Evolutionary conservation across 1,139 yeast species (phyloP).

Genomic region (Kodamaea anthophila): DNA sequence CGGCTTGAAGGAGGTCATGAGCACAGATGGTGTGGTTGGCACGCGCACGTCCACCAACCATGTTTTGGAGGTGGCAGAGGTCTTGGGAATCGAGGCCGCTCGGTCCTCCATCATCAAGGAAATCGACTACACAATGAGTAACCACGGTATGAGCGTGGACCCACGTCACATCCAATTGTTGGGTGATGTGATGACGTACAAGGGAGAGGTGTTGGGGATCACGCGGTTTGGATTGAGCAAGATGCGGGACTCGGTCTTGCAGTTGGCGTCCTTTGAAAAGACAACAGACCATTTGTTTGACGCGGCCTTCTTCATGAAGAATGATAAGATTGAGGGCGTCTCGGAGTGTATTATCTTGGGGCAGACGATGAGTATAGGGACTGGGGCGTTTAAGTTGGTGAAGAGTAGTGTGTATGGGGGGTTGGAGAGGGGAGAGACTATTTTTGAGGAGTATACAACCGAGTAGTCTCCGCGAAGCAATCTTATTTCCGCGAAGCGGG

Average conservation of each 20-base stretch:
- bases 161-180: conserved; percentile 97
- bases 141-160: conserved; percentile 99
- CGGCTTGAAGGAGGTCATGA: conserved; percentile 93
- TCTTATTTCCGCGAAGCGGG: too few species aligned
- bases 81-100: conserved; percentile 97
- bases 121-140: conserved; percentile 96
- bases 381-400: conserved; percentile 90
- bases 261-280: conserved; percentile 94
- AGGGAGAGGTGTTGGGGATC: conserved; percentile 97
- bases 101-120: conserved; percentile 88
- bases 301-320: conserved; percentile 97
- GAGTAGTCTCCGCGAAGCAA: too few species aligned
- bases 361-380: conserved; percentile 95
- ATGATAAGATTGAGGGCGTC: conserved; percentile 94
- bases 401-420: conserved; percentile 43
- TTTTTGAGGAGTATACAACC: conserved; percentile 58
- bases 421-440: conserved; percentile 46
- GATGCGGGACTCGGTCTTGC: conserved; percentile 97
- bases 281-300: conserved; percentile 98
- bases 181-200: conserved; percentile 98
- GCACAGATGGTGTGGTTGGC: conserved; percentile 94
- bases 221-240: conserved; percentile 97
- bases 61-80: conserved; percentile 80
- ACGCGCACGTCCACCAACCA: conserved; percentile 86
- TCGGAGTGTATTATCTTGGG: conserved; percentile 97